Percentiles rank a stretch among this genome's conserved stretches.
Conservation (phyloP, 208 protist genomes). For the Trypanosoma mega region DNA sequence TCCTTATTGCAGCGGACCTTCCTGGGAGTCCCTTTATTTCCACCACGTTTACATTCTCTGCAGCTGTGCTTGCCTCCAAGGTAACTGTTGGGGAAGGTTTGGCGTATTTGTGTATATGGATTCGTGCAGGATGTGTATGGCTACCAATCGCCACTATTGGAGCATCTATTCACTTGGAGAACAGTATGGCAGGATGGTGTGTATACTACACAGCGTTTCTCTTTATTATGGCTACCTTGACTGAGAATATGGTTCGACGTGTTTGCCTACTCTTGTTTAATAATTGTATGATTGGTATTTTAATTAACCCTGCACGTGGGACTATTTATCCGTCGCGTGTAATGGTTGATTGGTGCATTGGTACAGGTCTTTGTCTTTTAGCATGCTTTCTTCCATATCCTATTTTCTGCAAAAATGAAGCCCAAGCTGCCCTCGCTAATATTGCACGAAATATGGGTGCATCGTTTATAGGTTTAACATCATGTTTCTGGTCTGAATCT, state of each 20-base stretch:
- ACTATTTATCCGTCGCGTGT: slow-evolving; percentile 65
- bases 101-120: slow-evolving; percentile 70
- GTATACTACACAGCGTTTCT: slow-evolving; percentile 74
- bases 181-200: slow-evolving; percentile 68
- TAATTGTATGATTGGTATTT: slow-evolving; percentile 70
- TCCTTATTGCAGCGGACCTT: slow-evolving; percentile 55
- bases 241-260: slow-evolving; percentile 64
- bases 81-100: slow-evolving; percentile 70
- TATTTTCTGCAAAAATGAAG: slow-evolving; percentile 65
- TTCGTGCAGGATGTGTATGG: slow-evolving; percentile 72
- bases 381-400: slow-evolving; percentile 80
- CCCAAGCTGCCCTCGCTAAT: slow-evolving; percentile 42
- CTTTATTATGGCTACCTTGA: slow-evolving; percentile 81
- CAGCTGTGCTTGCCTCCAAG: slow-evolving; percentile 64
- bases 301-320: slow-evolving; percentile 33
- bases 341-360: slow-evolving; percentile 87
- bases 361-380: slow-evolving; percentile 64
- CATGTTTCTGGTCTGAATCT: slow-evolving; percentile 82
- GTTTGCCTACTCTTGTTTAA: slow-evolving; percentile 90
- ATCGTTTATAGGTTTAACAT: slow-evolving; percentile 65
- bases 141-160: slow-evolving; percentile 70
- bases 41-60: slow-evolving; percentile 57
- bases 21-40: slow-evolving; percentile 66
- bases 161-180: slow-evolving; percentile 48
- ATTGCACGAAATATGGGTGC: slow-evolving; percentile 68